phyloP scores from a whole-genome alignment of 202 grass and related monocot genomes.

The Alloteropsis angusta region DNA sequence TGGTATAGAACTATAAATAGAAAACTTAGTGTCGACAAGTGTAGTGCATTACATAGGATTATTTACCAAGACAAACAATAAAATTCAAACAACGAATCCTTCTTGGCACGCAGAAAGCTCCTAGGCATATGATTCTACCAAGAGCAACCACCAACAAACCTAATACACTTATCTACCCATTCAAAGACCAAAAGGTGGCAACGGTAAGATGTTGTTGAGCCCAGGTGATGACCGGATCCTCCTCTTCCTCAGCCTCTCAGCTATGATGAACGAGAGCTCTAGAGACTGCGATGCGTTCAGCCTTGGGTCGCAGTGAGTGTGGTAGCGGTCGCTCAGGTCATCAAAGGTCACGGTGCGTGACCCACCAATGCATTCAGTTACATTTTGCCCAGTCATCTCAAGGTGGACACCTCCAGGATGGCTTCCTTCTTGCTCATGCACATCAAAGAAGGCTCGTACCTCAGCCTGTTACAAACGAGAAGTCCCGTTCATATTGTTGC shows the following conservation, averaged over 20 bases:
- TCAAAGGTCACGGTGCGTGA: conserved; percentile 59
- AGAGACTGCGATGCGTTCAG: conserved; percentile 53
- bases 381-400: conserved; percentile 79
- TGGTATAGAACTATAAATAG: not conserved
- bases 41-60: conserved; percentile 3
- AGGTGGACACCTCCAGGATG: conserved; percentile 58
- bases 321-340: conserved; percentile 52
- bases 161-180: conserved; percentile 1
- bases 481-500: not conserved
- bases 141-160: conserved; percentile 37
- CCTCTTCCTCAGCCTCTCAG: conserved; percentile 49
- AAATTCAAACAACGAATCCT: not conserved
- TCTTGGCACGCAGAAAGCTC: conserved; percentile 5
- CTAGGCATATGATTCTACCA: conserved; percentile 15
- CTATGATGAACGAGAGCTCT: conserved; percentile 58
- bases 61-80: conserved; percentile 8
- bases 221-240: conserved; percentile 39
- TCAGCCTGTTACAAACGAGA: conserved; percentile 36
- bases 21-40: not conserved
- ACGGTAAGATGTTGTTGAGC: conserved; percentile 29
- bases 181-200: conserved; percentile 47
- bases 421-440: conserved; percentile 71
- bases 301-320: conserved; percentile 68
- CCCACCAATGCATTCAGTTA: conserved; percentile 70
- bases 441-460: conserved; percentile 65